phyloP scores from a whole-genome alignment of 2,329 filamentous ascomycete genomes.

The Ascochyta viciae-villosae region DNA sequence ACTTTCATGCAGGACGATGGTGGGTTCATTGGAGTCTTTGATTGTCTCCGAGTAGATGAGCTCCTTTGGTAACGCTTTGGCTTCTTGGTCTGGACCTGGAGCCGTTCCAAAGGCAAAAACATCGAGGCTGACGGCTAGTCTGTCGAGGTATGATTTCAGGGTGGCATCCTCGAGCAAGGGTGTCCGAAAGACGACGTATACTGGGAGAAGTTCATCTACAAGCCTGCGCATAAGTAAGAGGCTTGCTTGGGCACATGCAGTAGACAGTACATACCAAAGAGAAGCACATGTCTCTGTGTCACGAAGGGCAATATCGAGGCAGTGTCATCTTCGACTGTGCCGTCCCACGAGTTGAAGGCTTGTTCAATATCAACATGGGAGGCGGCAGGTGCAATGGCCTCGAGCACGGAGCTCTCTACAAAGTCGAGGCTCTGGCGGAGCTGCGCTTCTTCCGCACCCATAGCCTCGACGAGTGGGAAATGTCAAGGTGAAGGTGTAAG shows the following conservation, averaged over 20 bases:
- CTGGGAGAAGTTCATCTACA: conserved; percentile 74
- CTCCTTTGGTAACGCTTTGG: conserved; percentile 55
- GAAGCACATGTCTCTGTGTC: conserved; percentile 68
- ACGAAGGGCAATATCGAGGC: conserved; percentile 63
- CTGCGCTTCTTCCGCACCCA: conserved; percentile 24
- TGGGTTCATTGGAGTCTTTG: conserved; percentile 40
- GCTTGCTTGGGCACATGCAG: conserved; percentile 49
- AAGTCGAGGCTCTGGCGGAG: conserved; percentile 47
- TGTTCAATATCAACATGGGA: conserved; percentile 47
- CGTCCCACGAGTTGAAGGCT: conserved; percentile 54
- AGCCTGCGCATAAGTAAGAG: conserved; percentile 60
- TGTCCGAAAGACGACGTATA: conserved; percentile 73
- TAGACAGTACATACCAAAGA: conserved; percentile 68
- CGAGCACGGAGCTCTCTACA: conserved; percentile 48
- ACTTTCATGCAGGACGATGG: conserved; percentile 38
- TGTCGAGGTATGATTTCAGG: conserved; percentile 65
- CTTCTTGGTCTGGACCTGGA: conserved; percentile 52
- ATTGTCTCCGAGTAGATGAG: conserved; percentile 62
- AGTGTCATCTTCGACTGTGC: conserved; percentile 53
- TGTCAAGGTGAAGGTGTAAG: background rate
- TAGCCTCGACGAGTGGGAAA: conserved; percentile 15
- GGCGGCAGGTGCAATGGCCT: conserved; percentile 48
- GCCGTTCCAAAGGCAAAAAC: conserved; percentile 65
- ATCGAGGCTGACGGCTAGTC: conserved; percentile 72
- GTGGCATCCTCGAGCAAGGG: conserved; percentile 65